Evolutionary conservation across 2,329 filamentous ascomycete genomes (phyloP), one percentile per base, ranked within the genome.

Genomic region (Pyricularia sp.): DNA sequence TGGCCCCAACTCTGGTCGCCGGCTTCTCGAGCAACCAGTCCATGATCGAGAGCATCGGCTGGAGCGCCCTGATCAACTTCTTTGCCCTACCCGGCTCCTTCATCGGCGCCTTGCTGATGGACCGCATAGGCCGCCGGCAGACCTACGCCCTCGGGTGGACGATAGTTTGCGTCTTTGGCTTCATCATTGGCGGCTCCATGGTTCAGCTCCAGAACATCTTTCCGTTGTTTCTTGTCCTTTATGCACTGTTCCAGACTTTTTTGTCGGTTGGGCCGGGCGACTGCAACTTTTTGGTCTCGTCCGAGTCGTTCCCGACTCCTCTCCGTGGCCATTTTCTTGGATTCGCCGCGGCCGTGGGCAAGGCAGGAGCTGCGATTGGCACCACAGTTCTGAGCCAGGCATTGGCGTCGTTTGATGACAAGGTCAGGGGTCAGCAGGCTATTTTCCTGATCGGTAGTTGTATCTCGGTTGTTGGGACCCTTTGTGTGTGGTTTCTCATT

Each of bases 251-350:
- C 75, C 81, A 83, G 73, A 80, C 75, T 26, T 82, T 77, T 26
- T 80, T 81, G 20, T 82, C 84, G 28, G 75, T 84, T n/a, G 81
- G 82, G 0, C 81, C 81, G 0, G 82, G 82, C 0, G 79, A 82
- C 66, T 82, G 80, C 69, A 80, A 84, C 3, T 83, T 83, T 1
- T 75, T 85, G 0, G 76, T 85, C 3, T 82, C 80, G 0, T 82
- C 81, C 4, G 84, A 86, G 72, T 79, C 80, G 1, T 85, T 83
- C 70, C 80, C 83, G 0, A 85, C 83, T 0, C 81, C 82, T 0
- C 80, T 85, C 0, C 77, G 83, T 11, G 84, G 84, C 0, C 82
- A 81, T 14, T 83, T 82, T 68, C 83, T 84, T 42, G 83, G 83
- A 0, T 73, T 85, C 10, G 82, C 81, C 1, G 83, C 83, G 0